Percentiles rank a stretch among this genome's conserved stretches.
These are phyloP conservation scores for Lentinula boryana DNA, from an alignment of 768 basidiomycete genomes.

Conservation along the genomic window DNA sequence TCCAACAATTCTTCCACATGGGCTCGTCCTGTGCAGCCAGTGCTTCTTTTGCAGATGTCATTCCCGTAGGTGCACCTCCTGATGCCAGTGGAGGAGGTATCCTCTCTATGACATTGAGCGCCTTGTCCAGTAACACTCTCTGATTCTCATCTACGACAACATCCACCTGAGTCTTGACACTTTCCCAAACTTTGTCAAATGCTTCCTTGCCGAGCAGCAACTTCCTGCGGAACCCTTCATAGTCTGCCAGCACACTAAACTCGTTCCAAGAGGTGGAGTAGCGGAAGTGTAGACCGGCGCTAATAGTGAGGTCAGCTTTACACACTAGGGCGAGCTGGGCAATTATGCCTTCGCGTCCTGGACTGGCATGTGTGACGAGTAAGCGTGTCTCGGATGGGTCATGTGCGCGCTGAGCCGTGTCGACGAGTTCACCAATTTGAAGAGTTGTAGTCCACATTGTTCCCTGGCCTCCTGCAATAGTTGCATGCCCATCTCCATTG, in stretches of 20 bases:
- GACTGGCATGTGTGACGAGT: constrained; percentile 86
- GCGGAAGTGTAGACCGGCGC: constrained; percentile 95
- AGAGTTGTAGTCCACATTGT: constrained; percentile 99
- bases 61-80: constrained; percentile 29
- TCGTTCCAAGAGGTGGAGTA: constrained; percentile 97
- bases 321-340: constrained; percentile 84
- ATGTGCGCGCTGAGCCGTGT: constrained; percentile 91
- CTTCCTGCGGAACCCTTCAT: constrained; percentile 83
- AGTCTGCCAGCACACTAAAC: constrained; percentile 87
- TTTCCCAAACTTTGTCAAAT: constrained; percentile 94
- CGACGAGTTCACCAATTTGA: constrained; percentile 96
- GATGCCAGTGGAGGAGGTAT: constrained; percentile 47
- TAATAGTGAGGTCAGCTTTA: constrained; percentile 92
- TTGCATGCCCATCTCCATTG: constrained; percentile 89
- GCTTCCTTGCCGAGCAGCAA: constrained; percentile 68
- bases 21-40: constrained; percentile 63
- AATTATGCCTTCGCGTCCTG: constrained; percentile 90
- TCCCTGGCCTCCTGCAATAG: constrained; percentile 97
- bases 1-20: constrained; percentile 99
- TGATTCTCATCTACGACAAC: constrained; percentile 89
- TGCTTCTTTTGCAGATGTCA: constrained; percentile 37
- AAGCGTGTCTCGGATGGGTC: constrained; percentile 92
- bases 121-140: constrained; percentile 82
- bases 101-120: constrained; percentile 76
- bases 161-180: constrained; percentile 87